Conservation (phyloP, 495 filamentous ascomycete species). For the Niebla homalea region DNA sequence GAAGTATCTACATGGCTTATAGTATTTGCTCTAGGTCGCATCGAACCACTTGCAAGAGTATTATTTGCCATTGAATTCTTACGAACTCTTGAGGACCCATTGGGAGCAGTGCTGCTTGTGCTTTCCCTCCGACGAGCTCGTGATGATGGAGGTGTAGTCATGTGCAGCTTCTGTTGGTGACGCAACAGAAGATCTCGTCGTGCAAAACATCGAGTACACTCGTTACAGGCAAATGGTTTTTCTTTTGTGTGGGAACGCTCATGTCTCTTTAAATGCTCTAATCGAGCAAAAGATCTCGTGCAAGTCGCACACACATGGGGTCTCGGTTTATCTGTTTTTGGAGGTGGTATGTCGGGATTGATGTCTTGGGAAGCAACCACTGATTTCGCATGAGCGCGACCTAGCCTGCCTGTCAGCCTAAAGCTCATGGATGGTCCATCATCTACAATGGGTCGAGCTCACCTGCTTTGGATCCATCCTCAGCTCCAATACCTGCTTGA, state of each 20-base stretch:
- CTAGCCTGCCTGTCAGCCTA: conserved; percentile 1
- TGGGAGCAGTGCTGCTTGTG: conserved; percentile 57
- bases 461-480: background rate
- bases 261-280: conserved; percentile 96
- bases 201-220: conserved; percentile 91
- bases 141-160: conserved; percentile 85
- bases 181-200: conserved; percentile 81
- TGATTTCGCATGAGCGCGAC: conserved; percentile 14
- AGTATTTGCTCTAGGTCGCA: conserved; percentile 89
- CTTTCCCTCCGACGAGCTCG: conserved; percentile 74
- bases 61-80: conserved; percentile 79
- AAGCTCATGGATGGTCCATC: background rate
- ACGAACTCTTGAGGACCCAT: conserved; percentile 57
- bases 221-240: conserved; percentile 96
- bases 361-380: conserved; percentile 6
- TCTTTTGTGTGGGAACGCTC: conserved; percentile 98
- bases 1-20: conserved; percentile 85
- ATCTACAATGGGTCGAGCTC: background rate
- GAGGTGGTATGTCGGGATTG: conserved; percentile 46
- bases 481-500: background rate
- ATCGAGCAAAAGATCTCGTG: conserved; percentile 78
- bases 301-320: conserved; percentile 94
- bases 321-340: conserved; percentile 93
- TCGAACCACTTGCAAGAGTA: conserved; percentile 38
- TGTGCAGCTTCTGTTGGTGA: conserved; percentile 97